phyloP scores from a whole-genome alignment of 169 alveolate species.

The Plasmodium adleri region DNA sequence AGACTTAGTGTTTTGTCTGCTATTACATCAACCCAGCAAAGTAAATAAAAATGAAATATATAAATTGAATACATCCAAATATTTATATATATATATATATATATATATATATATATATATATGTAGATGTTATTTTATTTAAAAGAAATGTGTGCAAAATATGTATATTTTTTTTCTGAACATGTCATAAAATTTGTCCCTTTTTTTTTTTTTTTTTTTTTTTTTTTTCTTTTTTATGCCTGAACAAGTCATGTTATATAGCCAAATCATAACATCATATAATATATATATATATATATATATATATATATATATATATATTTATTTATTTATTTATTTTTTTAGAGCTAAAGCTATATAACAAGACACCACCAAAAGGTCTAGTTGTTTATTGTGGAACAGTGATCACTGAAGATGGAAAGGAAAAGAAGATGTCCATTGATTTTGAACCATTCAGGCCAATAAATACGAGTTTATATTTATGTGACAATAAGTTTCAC shows the following conservation, averaged over 20 bases:
- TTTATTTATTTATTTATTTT: background rate
- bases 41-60: constrained; percentile 78
- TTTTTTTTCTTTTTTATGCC: background rate
- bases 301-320: too few relatives aligned
- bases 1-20: constrained; percentile 98
- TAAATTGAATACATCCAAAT: background rate
- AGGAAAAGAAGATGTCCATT: constrained; percentile 95
- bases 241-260: too few relatives aligned
- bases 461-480: constrained; percentile 95
- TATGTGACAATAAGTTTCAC: constrained; percentile 97
- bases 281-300: too few relatives aligned
- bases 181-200: background rate
- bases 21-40: constrained; percentile 97
- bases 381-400: constrained; percentile 98
- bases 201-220: background rate
- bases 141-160: background rate
- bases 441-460: constrained; percentile 99
- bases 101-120: constrained; percentile 1
- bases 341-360: constrained; percentile 94
- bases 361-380: constrained; percentile 98
- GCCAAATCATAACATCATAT: too few relatives aligned
- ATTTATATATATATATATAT: background rate
- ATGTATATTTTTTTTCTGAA: background rate
- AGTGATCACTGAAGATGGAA: constrained; percentile 96
- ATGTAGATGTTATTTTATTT: background rate